phyloP scores from a whole-genome alignment of 192 early-diverging fungal species.

The Coemansia sp. region DNA sequence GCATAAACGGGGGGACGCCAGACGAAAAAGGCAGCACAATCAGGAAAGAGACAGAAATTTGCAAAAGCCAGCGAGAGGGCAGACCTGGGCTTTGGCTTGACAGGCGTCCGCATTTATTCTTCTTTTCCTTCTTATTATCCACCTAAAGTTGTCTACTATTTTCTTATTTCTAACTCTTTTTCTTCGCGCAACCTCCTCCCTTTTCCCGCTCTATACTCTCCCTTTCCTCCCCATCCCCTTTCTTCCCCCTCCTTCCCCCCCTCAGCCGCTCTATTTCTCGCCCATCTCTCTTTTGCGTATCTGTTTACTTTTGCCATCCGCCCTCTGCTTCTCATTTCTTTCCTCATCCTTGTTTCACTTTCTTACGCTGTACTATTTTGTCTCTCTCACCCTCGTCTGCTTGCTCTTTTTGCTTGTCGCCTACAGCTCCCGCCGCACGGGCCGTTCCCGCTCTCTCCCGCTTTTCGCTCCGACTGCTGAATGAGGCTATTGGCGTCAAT shows the following conservation, averaged over 20 bases:
- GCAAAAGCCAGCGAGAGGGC: too few species aligned
- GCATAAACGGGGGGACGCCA: background rate
- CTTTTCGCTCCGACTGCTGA: background rate
- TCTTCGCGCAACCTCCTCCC: conserved; percentile 1
- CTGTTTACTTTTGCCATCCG: background rate
- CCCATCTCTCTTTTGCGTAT: background rate
- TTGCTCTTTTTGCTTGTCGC: conserved; percentile 1
- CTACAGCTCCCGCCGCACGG: background rate
- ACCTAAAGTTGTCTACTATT: background rate
- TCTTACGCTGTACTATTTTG: background rate
- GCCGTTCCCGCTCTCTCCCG: background rate
- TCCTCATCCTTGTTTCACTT: background rate
- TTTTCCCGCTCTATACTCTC: conserved; percentile 8
- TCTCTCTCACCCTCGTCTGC: background rate
- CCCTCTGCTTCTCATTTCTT: background rate
- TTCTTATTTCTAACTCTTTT: conserved; percentile 13
- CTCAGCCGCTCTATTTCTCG: conserved; percentile 2
- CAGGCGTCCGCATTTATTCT: conserved; percentile 1
- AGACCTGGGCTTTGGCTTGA: background rate
- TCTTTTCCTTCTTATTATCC: background rate
- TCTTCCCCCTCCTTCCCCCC: background rate
- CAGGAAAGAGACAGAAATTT: background rate
- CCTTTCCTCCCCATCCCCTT: conserved; percentile 6
- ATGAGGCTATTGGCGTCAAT: conserved; percentile 30
- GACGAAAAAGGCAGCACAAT: conserved; percentile 4